These are phyloP conservation scores for Stephania cephalantha DNA, from an alignment of 164 flowering plant genomes.

Conservation along the genomic window DNA sequence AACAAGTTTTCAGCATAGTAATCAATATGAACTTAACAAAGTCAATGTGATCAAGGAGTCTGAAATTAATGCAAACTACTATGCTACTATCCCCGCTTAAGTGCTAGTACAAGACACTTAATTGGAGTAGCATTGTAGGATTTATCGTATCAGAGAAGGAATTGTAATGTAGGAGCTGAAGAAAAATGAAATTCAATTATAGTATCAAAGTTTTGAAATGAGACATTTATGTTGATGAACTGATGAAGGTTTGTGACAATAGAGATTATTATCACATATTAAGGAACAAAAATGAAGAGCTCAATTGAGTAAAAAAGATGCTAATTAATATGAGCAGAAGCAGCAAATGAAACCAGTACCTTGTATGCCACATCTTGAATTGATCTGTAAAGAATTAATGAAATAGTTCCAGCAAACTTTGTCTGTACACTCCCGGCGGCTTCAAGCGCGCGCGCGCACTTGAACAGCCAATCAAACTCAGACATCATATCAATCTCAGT, in stretches of 20 bases:
- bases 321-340: constrained; percentile 11
- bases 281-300: constrained; percentile 1
- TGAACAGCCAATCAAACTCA: no score
- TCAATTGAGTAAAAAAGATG: background rate
- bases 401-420: constrained; percentile 21
- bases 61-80: background rate
- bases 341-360: constrained; percentile 15
- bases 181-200: constrained; percentile 7
- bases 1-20: background rate
- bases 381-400: constrained; percentile 27
- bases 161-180: background rate
- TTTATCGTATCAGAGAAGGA: background rate
- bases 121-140: background rate
- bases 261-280: constrained; percentile 9
- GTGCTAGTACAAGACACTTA: background rate
- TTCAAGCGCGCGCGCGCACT: constrained; percentile 8
- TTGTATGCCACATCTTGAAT: constrained; percentile 4
- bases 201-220: constrained; percentile 7
- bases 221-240: constrained; percentile 8
- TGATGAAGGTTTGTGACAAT: constrained; percentile 9
- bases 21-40: background rate
- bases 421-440: constrained; percentile 33
- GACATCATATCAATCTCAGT: constrained; percentile 1
- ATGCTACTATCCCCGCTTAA: background rate
- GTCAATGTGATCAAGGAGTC: background rate